These are phyloP conservation scores for Sedum album DNA, from an alignment of 164 flowering plant species.

Conservation along the genomic window DNA sequence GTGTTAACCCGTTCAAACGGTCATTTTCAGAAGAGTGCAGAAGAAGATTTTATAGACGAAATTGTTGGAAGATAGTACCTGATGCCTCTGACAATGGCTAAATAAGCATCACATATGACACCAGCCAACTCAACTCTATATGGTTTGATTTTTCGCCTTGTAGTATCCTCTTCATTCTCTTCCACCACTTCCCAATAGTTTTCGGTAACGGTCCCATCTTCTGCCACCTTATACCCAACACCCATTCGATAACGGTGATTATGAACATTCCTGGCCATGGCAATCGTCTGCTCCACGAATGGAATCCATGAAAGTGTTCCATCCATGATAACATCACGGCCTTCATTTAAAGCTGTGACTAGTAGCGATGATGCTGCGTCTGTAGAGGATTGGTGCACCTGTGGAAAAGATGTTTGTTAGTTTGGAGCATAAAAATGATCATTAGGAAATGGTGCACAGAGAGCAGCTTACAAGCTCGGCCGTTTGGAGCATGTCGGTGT, in stretches of 20 bases:
- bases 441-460: neutral
- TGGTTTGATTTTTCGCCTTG: conserved; percentile 33
- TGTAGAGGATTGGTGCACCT: conserved; percentile 93
- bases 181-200: conserved; percentile 76
- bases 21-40: no score
- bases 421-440: neutral
- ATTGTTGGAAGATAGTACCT: conserved; percentile 32
- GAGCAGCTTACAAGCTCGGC: conserved; percentile 58
- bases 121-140: conserved; percentile 90
- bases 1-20: no score
- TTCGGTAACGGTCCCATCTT: conserved; percentile 63
- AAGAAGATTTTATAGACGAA: neutral
- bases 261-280: conserved; percentile 81
- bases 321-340: conserved; percentile 94
- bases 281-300: conserved; percentile 72
- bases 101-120: conserved; percentile 80
- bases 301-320: conserved; percentile 91
- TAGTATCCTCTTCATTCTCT: conserved; percentile 21
- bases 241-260: conserved; percentile 79
- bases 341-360: conserved; percentile 87
- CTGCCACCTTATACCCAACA: conserved; percentile 56
- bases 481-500: conserved; percentile 86
- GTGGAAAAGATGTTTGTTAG: neutral
- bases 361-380: conserved; percentile 91
- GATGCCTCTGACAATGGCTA: conserved; percentile 88